Evolutionary conservation across 139 green algal genomes (phyloP).

Genomic region (Parachlorella kessleri): DNA sequence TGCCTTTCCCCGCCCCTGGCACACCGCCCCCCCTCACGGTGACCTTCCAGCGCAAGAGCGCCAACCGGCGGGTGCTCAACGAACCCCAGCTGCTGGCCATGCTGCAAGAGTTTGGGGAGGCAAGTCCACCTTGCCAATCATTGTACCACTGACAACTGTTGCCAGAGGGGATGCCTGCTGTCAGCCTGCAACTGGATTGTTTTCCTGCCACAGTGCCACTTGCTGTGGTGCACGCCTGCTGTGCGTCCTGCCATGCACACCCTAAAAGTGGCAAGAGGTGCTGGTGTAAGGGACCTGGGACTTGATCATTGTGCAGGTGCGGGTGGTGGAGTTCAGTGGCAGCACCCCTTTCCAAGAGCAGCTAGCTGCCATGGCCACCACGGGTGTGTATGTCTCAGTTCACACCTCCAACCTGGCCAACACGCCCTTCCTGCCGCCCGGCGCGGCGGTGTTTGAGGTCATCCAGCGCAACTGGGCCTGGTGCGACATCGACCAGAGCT

Average conservation of each 20-base stretch:
- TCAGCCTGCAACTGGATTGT: too few relatives aligned
- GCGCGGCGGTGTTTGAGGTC: conserved; percentile 78
- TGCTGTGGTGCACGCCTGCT: too few relatives aligned
- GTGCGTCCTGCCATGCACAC: too few relatives aligned
- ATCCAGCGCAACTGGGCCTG: conserved; percentile 88
- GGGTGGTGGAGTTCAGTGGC: conserved; percentile 54
- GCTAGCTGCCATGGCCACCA: conserved; percentile 67
- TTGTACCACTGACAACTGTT: too few relatives aligned
- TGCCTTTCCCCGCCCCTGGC: neutral
- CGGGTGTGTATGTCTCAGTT: conserved; percentile 74
- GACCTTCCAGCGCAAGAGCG: conserved; percentile 78
- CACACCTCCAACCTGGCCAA: conserved; percentile 89
- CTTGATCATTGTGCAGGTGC: conserved; percentile 42
- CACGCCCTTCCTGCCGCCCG: conserved; percentile 75
- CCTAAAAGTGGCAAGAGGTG: too few relatives aligned
- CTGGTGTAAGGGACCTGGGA: too few relatives aligned
- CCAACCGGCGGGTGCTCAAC: conserved; percentile 88
- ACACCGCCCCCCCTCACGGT: conserved; percentile 53
- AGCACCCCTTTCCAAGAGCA: conserved; percentile 69
- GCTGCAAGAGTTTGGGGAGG: conserved; percentile 64
- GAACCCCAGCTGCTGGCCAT: conserved; percentile 55
- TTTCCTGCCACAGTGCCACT: too few relatives aligned
- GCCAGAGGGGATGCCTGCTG: too few relatives aligned
- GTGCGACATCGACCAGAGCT: conserved; percentile 57
- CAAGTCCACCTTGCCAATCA: too few relatives aligned